These are phyloP conservation scores for Pharus latifolius DNA, from an alignment of 176 grass and related monocot species.

Conservation along the genomic window DNA sequence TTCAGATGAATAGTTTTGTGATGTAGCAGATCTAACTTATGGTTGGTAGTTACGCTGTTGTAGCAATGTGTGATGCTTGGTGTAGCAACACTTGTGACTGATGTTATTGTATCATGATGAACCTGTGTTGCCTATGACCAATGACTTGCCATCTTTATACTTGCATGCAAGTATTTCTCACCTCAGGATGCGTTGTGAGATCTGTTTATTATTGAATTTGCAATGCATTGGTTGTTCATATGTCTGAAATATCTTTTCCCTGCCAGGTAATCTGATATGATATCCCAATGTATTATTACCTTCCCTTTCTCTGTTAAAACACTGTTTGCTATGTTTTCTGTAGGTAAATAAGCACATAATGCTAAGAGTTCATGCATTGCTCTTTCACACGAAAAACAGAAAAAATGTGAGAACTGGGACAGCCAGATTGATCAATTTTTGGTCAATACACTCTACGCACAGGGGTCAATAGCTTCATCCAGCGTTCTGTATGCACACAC, in stretches of 20 bases:
- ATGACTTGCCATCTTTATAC: background rate
- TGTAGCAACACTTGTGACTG: background rate
- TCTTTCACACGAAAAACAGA: too few relatives aligned
- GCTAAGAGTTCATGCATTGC: too few relatives aligned
- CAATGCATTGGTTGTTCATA: background rate
- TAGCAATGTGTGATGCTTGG: background rate
- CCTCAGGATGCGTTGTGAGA: background rate
- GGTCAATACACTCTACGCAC: background rate
- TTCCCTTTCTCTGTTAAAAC: too few relatives aligned
- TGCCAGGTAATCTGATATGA: too few relatives aligned
- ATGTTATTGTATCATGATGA: background rate
- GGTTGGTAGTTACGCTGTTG: background rate
- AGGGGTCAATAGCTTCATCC: background rate
- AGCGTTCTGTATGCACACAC: background rate
- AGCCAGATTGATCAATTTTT: too few relatives aligned
- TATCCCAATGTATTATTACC: too few relatives aligned
- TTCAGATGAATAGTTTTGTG: background rate
- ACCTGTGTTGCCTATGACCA: background rate
- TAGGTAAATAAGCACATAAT: too few relatives aligned
- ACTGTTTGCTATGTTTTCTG: too few relatives aligned
- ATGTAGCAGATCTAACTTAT: background rate
- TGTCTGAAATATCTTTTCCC: too few relatives aligned
- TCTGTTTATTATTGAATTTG: background rate
- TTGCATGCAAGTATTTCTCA: background rate
- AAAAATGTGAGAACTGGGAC: too few relatives aligned